Evolutionary conservation across 768 basidiomycete species (phyloP).

Genomic region (Lactarius evosmus): DNA sequence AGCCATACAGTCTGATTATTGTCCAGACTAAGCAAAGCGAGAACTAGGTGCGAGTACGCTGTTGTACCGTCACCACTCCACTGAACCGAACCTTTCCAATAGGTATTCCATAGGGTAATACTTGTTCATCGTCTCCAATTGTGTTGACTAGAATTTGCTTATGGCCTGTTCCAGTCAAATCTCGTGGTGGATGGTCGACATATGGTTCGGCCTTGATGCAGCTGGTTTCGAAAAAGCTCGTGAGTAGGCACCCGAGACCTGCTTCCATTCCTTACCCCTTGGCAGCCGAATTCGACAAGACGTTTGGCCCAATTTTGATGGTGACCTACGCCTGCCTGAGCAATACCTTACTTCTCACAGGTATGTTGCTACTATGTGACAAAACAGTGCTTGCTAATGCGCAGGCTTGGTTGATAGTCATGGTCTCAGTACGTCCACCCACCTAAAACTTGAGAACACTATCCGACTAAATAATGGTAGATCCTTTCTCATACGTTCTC

Average conservation of each 20-base stretch:
- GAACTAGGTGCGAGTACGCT: slow-evolving; percentile 45
- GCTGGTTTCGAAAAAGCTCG: slow-evolving; percentile 81
- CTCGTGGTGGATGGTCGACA: slow-evolving; percentile 93
- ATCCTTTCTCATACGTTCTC: slow-evolving; percentile 96
- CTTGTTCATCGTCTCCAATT: slow-evolving; percentile 7
- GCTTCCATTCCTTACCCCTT: slow-evolving; percentile 15
- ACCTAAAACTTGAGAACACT: background rate
- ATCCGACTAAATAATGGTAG: slow-evolving; percentile 37
- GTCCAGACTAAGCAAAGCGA: slow-evolving; percentile 57
- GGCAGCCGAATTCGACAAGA: slow-evolving; percentile 71
- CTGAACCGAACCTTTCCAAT: background rate
- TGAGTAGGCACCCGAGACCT: slow-evolving; percentile 39
- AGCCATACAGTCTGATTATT: background rate
- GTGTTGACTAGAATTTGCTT: background rate
- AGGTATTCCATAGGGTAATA: slow-evolving; percentile 39
- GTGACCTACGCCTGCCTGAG: slow-evolving; percentile 88
- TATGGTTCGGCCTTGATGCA: slow-evolving; percentile 95
- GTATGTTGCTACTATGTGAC: slow-evolving; percentile 39
- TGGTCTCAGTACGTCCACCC: slow-evolving; percentile 12
- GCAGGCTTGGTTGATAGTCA: slow-evolving; percentile 16
- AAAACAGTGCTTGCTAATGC: slow-evolving; percentile 8
- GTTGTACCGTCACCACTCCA: slow-evolving; percentile 24
- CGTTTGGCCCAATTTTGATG: slow-evolving; percentile 92
- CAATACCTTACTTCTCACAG: slow-evolving; percentile 88
- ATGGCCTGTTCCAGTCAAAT: slow-evolving; percentile 48